These are phyloP conservation scores for Rhodotorula paludigena DNA, from an alignment of 768 basidiomycete genomes.

Conservation along the genomic window DNA sequence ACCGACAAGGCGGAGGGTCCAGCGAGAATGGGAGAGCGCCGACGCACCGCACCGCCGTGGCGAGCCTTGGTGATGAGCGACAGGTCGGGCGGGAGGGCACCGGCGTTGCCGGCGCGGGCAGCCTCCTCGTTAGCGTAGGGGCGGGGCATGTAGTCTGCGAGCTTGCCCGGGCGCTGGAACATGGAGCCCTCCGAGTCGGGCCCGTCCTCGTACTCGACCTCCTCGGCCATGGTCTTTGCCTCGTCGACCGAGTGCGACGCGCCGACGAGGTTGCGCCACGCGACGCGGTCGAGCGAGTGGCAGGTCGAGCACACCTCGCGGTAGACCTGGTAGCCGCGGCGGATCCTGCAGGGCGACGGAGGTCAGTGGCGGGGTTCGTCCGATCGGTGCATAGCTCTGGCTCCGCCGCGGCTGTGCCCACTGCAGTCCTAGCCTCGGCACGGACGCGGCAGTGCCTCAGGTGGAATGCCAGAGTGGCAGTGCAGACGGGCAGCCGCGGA, in stretches of 20 bases:
- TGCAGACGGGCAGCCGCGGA: no score
- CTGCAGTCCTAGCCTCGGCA: no score
- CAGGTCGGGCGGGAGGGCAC: constrained; percentile 94
- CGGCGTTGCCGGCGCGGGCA: constrained; percentile 84
- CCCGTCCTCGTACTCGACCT: constrained; percentile 93
- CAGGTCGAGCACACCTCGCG: constrained; percentile 98
- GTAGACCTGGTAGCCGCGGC: constrained; percentile 93
- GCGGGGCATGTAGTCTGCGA: constrained; percentile 89
- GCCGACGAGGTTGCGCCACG: constrained; percentile 98
- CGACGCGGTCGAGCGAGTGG: constrained; percentile 97
- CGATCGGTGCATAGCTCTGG: not conserved
- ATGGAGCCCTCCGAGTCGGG: constrained; percentile 92
- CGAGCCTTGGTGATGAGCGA: constrained; percentile 96
- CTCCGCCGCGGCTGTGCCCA: not conserved
- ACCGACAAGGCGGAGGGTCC: no score
- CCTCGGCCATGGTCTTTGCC: constrained; percentile 84
- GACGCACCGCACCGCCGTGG: constrained; percentile 72
- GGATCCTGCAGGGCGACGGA: constrained; percentile 60
- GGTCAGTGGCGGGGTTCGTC: not conserved
- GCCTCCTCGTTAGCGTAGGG: constrained; percentile 99
- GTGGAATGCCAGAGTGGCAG: no score
- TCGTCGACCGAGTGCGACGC: constrained; percentile 94
- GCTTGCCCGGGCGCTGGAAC: constrained; percentile 98
- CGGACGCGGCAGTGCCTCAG: no score
- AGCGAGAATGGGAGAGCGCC: not conserved